Base-by-base conservation (phyloP, 208 protist genomes). In the Acanthamoeba healyi region DNA sequence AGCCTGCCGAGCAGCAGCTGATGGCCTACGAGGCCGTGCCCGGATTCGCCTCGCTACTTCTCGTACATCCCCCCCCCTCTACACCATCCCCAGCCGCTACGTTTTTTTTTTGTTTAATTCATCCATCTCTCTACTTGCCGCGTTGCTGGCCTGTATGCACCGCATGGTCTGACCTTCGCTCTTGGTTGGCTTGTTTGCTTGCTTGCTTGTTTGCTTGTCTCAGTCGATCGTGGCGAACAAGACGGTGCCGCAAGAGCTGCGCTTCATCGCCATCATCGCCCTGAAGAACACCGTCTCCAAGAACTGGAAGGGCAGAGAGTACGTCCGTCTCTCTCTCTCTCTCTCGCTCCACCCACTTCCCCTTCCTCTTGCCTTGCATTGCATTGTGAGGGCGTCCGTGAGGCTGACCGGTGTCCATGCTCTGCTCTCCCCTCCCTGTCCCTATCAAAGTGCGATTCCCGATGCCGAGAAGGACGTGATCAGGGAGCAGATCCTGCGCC, bases 251-350 rank as follows among this genome's bases (percentile, higher is more conserved):
- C 40, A 51, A 44, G 34, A 77, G 19, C 26, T 58, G 36, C 89
- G 89, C 63, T 93, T 82, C 40, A 93, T 93, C 14, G 89, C 89
- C 26, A 22, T 74, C 24, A 54, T 93, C 36, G 4, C 46, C 89
- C 42, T 93, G 40, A 93, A 93, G 89, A 93, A 93, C 70, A 29
- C 63, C 29, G 40, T 91, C 54, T n/a, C 29, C 84, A 91, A 91
- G 40, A 74, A 74, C 61, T 91, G 84, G 84, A 91, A 91, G 61
- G 46, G 58, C 51, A 40, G 44, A 44, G 84, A 63, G 84, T 91
- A 44, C 19, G 56, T 34, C 14, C 15, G 10, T 9, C 42, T 22
- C 10, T 51, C 51, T n/a, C 42, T 5, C 38, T 79, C 12, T 10
- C 26, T 79, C 36, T 24, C 42, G 61, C 7, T n/a, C 56, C 14